A percentile compares a stretch with the other conserved stretches of the same genome.
Conservation (phyloP, 345 rosid species). For the Acer yangbiense region DNA sequence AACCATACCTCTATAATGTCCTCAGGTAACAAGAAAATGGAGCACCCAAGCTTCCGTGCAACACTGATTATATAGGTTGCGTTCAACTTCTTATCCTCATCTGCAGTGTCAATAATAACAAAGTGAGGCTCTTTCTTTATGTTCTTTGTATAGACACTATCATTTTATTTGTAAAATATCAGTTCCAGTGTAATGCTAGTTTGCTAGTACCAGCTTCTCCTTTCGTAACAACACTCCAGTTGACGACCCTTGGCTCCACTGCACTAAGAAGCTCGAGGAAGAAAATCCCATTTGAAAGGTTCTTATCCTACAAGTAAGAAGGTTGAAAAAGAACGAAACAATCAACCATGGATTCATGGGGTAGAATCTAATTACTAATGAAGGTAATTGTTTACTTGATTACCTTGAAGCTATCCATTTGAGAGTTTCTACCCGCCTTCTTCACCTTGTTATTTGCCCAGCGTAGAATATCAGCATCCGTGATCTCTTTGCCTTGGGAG, state of each 20-base stretch:
- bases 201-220: slow-evolving; percentile 72
- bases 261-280: slow-evolving; percentile 89
- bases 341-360: slow-evolving; percentile 11
- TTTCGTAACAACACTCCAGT: slow-evolving; percentile 83
- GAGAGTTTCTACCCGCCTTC: slow-evolving; percentile 65
- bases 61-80: slow-evolving; percentile 97
- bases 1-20: slow-evolving; percentile 83
- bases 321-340: slow-evolving; percentile 13
- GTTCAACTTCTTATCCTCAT: slow-evolving; percentile 92
- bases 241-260: slow-evolving; percentile 93
- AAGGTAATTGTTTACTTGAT: slow-evolving; percentile 10
- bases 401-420: slow-evolving; percentile 95
- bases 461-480: slow-evolving; percentile 77
- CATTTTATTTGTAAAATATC: not conserved
- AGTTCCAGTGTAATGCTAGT: not conserved
- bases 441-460: slow-evolving; percentile 96
- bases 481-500: slow-evolving; percentile 91
- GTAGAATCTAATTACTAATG: not conserved
- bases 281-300: slow-evolving; percentile 73
- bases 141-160: no score
- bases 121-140: slow-evolving; percentile 6
- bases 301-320: slow-evolving; percentile 62
- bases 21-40: slow-evolving; percentile 96
- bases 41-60: slow-evolving; percentile 96
- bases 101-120: slow-evolving; percentile 47